These are phyloP conservation scores for Populus tremula DNA, from an alignment of 345 rosid species.

Conservation along the genomic window DNA sequence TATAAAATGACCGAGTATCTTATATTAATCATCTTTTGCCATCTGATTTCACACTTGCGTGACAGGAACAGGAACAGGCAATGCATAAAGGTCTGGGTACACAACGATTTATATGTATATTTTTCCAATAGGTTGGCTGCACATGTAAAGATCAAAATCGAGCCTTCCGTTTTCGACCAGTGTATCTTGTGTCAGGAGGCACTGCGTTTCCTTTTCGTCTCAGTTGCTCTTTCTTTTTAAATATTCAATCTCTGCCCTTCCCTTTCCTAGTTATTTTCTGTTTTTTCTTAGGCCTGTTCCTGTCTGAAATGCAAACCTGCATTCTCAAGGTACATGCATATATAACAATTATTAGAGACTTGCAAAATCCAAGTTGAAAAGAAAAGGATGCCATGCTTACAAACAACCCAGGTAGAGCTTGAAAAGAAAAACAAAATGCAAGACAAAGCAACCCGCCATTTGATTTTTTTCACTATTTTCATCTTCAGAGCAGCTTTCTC, in stretches of 20 bases:
- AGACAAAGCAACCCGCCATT: constrained; percentile 37
- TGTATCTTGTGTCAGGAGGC: constrained; percentile 75
- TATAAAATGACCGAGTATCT: too few relatives aligned
- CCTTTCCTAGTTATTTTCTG: constrained; percentile 64
- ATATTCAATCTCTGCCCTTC: constrained; percentile 70
- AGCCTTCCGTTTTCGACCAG: constrained; percentile 75
- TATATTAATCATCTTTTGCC: too few relatives aligned
- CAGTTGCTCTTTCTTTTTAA: constrained; percentile 83
- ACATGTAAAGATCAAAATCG: constrained; percentile 42
- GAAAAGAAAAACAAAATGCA: background rate
- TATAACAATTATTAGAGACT: background rate
- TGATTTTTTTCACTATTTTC: constrained; percentile 53
- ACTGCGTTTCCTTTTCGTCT: constrained; percentile 74
- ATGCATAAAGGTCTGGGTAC: background rate
- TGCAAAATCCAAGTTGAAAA: too few relatives aligned
- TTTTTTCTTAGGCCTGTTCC: constrained; percentile 77
- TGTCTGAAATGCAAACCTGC: constrained; percentile 65
- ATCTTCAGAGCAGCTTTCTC: constrained; percentile 64
- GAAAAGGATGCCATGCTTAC: background rate
- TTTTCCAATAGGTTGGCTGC: background rate
- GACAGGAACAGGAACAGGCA: too few relatives aligned
- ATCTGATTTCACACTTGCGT: too few relatives aligned
- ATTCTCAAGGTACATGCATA: background rate
- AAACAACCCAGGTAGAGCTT: background rate
- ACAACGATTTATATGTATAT: too few relatives aligned